Evolutionary conservation across 2,329 filamentous ascomycete genomes (phyloP).

Genomic region (Pseudogymnoascus sp.): DNA sequence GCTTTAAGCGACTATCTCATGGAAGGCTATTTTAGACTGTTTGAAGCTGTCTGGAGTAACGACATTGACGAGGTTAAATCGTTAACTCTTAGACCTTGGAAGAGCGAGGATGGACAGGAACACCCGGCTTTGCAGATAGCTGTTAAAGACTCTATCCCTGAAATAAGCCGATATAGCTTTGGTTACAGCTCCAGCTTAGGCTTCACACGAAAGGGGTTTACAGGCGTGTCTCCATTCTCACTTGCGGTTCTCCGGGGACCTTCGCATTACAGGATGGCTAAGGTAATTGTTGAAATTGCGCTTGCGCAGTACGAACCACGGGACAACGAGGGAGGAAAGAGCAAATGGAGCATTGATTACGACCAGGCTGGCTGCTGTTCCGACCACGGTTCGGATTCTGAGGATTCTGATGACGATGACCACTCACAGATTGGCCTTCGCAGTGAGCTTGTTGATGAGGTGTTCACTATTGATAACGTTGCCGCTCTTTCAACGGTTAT

Average conservation of each 20-base stretch:
- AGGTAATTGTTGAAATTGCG: conserved; percentile 62
- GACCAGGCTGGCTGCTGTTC: conserved; percentile 35
- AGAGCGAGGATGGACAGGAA: conserved; percentile 39
- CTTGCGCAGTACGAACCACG: conserved; percentile 59
- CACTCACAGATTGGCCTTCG: conserved; percentile 38
- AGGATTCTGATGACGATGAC: conserved; percentile 30
- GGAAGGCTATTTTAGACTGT: conserved; percentile 59
- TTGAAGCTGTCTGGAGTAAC: conserved; percentile 69
- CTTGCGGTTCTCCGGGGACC: conserved; percentile 58
- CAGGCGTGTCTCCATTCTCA: conserved; percentile 50
- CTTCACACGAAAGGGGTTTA: conserved; percentile 15
- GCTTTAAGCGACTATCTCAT: conserved; percentile 48
- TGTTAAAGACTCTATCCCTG: conserved; percentile 42
- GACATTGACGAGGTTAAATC: conserved; percentile 60
- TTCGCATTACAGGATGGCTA: conserved; percentile 55
- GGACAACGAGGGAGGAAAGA: conserved; percentile 37
- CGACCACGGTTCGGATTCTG: conserved; percentile 21
- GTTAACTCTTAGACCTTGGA: conserved; percentile 57
- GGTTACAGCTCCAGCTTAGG: conserved; percentile 21
- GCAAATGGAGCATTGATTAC: conserved; percentile 40
- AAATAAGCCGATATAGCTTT: neutral
- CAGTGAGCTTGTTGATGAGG: conserved; percentile 53
- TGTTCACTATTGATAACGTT: conserved; percentile 71
- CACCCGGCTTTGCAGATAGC: conserved; percentile 60
- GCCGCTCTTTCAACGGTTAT: conserved; percentile 63